Base-by-base conservation (phyloP, 2,329 filamentous ascomycete species). In the Chrysoporthe puriensis region DNA sequence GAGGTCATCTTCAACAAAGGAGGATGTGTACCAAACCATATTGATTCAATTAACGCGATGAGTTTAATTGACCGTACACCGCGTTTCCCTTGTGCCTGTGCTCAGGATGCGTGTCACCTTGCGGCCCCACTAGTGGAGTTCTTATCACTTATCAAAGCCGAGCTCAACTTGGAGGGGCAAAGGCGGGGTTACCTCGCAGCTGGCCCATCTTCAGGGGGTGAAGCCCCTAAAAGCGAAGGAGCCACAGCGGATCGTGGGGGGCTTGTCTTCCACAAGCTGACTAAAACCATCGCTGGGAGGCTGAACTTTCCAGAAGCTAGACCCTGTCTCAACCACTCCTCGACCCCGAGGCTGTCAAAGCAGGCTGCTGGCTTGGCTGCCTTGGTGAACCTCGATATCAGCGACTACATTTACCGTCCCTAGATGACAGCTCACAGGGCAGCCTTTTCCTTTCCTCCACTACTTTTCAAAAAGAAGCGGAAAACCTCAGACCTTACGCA, bases 301-400 rank as follows among this genome's bases (percentile, higher is more conserved):
- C 32, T 57, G 54, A 72, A 73, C 66, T 70, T 73, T 73, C 71
- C 71, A 72, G 72, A 72, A 71, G 63, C 56, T 40, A 44, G 32
- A 36, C 34, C 52, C 43, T 21, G 42, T 26, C 50, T 43, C 40
- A 26, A 40, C 61, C n/a, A 26, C 48, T 21, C 57, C 57, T 21
- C 40, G 43, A 18, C 54, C 42, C 40, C 60, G 40, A 43, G 34
- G 26, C 32, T 36, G 52, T 57, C 18, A 40, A 5, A 32, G 52
- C 52, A 54, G 36, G 52, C 36, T 58, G 54, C 36, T 46, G 48
- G 67, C 61, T 50, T 64, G 52, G 40, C 34, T 60, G 59, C 62
- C 52, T 36, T 26, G 26, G 32, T 26, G 32, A 11, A 57, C 26
- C 26, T 57, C 54, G 32, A 46, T 46, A 46, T 46, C 44, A n/a